Base-by-base conservation (phyloP, 2,329 filamentous ascomycete genomes). In the Alternaria sp. region DNA sequence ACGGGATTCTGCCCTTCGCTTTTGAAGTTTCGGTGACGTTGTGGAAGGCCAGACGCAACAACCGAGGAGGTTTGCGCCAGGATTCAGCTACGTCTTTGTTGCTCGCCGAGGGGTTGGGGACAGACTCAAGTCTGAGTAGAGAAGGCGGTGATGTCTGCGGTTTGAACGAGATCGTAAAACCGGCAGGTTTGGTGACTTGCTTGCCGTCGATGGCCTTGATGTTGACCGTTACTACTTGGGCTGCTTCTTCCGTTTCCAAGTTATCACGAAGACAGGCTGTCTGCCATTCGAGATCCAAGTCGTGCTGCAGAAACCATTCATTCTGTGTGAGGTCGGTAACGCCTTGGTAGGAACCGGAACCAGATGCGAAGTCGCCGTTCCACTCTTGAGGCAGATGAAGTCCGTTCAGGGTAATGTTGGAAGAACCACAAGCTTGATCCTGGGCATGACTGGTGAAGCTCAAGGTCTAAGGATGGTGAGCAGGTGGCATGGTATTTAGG, bases 331-430 rank as follows among this genome's bases (percentile, higher is more conserved):
- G 66, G 55, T 74, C 67, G 62, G 76, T 66, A 30, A 74, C 64
- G 49, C 70, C 73, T 55, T 70, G 60, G 70, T 78, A 73, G 32
- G 73, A 74, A 36, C 76, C 80, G 21, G 73, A 73, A 28, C 79
- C 80, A 44, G 71, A 72, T 36, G 77, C 79, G 61, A 75, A 70
- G 64, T 78, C 73, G 67, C 77, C 78, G 59, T 73, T 68, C 78
- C 78, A 81, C 69, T 79, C 69, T 63, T 80, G 77, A 30, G 74
- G 72, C 26, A 81, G 74, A 57, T 73, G 68, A 23, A 79, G 65
- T 59, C 78, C 80, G 69, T 83, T 83, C 61, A 84, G 67, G 15
- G 79, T 79, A 63, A 83, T 71, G 75, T 83, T 81, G 43, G 78
- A 77, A 57, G 75, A 67, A 13, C 77, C 76, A 70, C 80, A 82